Percentiles rank a stretch among this genome's conserved stretches.
These are phyloP conservation scores for Pontederia paniculata DNA, from an alignment of 176 grass and related monocot species.

Conservation along the genomic window DNA sequence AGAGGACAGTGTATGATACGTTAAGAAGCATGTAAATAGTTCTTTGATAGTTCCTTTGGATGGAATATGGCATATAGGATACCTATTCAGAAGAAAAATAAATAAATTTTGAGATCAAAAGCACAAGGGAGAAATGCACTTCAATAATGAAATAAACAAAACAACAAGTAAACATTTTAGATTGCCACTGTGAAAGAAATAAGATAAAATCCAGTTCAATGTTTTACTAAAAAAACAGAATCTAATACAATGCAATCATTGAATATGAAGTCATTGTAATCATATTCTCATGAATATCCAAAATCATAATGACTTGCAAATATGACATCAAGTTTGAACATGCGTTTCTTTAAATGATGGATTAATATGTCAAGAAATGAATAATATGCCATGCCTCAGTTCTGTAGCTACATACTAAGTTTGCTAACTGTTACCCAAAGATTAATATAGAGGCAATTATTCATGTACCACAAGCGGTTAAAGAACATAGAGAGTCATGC, in stretches of 20 bases:
- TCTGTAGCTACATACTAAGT: background rate
- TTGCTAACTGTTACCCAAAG: background rate
- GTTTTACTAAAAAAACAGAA: no score
- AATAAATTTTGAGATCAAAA: conserved; percentile 4
- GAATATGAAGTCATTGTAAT: no score
- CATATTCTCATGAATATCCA: no score
- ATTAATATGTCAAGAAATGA: no score
- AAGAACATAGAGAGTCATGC: conserved; percentile 3
- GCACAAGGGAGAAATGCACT: background rate
- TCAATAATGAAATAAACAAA: background rate
- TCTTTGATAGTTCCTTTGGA: conserved; percentile 49
- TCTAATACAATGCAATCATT: no score
- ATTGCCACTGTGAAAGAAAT: no score
- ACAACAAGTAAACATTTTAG: background rate
- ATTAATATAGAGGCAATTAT: background rate
- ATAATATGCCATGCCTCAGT: background rate
- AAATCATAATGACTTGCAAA: no score
- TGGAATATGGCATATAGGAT: conserved; percentile 94
- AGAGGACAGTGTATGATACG: conserved; percentile 66
- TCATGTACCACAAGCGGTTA: background rate
- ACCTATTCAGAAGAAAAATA: conserved; percentile 48
- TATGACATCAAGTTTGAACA: no score
- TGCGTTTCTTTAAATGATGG: no score
- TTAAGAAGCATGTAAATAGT: conserved; percentile 72
- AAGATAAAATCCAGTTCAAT: no score